Base-by-base conservation (phyloP, 2,329 filamentous ascomycete genomes). In the Orbilia ellipsospora region DNA sequence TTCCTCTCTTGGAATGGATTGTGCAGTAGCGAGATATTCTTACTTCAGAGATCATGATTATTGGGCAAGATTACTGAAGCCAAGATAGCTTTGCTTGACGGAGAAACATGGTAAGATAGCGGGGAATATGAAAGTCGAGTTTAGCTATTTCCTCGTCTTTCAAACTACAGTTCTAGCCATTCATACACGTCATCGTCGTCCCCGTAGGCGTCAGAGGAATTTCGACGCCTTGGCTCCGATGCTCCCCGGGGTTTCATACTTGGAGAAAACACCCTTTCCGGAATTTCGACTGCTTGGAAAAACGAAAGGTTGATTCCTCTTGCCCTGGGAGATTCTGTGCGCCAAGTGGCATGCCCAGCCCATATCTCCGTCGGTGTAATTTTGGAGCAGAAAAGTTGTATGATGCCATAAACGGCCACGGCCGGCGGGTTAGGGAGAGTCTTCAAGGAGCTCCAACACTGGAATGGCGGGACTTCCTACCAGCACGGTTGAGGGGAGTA, bases 1-100 rank as follows among this genome's bases (percentile, higher is more conserved):
- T 75, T 20, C 72, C 59, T 59, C 72, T 69, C 64, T 23, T 64
- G 64, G 72, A 61, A 55, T 68, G 64, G 64, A 28, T 16, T 36
- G 31, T 2, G 5, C n/a, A 54, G 62, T 40, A 68, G 36, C 52
- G 52, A 64, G 56, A 61, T 57, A 59, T 62, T 5, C 40, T 52
- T 15, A 28, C 18, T 28, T 42, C 10, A 48, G 42, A 28, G 45
- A 54, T 65, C 36, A 59, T 66, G 60, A 54, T 26, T 20, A 28
- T 36, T 54, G 50, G 61, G n/a, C 15, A 28, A 23, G 50, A 51
- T 42, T 26, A 50, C 15, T 40, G 8, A 23, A 23, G 16, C 16
- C 44, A 13, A 52, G n/a, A 52, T 4, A 55, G 13, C 18, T 31
- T 55, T 55, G 52, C n/a, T 50, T 28, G 26, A 10, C 3, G 42